Base-by-base conservation (phyloP, 2,329 filamentous ascomycete species). In the Penicillium sp. region DNA sequence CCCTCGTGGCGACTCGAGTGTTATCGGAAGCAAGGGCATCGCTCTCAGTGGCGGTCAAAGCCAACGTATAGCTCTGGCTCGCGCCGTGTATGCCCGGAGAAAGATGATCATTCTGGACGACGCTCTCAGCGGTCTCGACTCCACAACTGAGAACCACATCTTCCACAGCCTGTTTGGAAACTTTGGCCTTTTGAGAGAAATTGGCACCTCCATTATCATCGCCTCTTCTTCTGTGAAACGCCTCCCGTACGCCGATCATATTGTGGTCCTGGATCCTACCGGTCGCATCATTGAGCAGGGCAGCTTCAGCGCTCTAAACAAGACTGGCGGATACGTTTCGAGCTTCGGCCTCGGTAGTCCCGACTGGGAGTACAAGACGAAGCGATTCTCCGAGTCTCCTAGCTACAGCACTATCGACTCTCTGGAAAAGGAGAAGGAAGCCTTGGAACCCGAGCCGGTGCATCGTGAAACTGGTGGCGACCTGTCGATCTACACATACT, bases 1-100 rank as follows among this genome's bases (percentile, higher is more conserved):
- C 25, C 68, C 72, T 24, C 56, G 62, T 6, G 70, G 72, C 0
- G 73, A 74, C 46, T 66, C 72, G 41, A 78, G 77, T 13, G 58
- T 74, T 27, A 74, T 78, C 48, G 78, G 77, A 13, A 78, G 74
- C 57, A 75, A 76, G 55, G 78, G 77, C 29, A 71, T 77, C 47
- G 69, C 74, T 23, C 67, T 80, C 29, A 79, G 77, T 59, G 77
- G 77, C 27, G 78, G 78, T 4, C 78, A 80, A 54, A 77, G 72
- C 52, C 76, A 79, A 52, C 71, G 77, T 43, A 73, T 79, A 55
- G 72, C 76, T n/a, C 69, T 80, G n/a, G 78, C 78, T 20, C 67
- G 78, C 47, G 77, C 77, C 12, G 66, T 79, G 8, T 81, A 80
- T 58, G 71, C 77, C 18, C 70, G 74, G 39, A 72, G 71, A 42